Evolutionary conservation across 148 eudicot species (phyloP).

Genomic region (Rhododendron ferrugineum): DNA sequence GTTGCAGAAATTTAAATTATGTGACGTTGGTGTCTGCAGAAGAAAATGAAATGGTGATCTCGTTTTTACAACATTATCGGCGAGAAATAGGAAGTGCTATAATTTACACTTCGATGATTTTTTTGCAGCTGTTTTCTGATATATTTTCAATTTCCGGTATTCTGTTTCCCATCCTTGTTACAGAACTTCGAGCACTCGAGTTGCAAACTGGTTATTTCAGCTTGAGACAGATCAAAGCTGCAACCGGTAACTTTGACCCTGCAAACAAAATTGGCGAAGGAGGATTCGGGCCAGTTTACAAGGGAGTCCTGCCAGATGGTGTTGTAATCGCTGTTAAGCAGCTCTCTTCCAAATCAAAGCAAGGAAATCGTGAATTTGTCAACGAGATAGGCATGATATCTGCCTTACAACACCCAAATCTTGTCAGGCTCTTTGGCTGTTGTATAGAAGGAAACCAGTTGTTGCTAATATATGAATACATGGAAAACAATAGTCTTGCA

Average conservation of each 20-base stretch:
- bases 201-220: conserved; percentile 62
- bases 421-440: conserved; percentile 74
- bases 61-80: neutral
- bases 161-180: conserved; percentile 9
- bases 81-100: neutral
- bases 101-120: neutral
- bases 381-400: conserved; percentile 84
- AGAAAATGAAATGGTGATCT: neutral
- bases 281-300: conserved; percentile 90
- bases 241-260: conserved; percentile 55
- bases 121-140: neutral
- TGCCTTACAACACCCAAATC: conserved; percentile 83
- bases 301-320: conserved; percentile 79
- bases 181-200: conserved; percentile 58
- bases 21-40: neutral
- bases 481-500: conserved; percentile 80
- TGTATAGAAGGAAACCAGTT: conserved; percentile 78
- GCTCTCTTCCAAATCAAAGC: conserved; percentile 73
- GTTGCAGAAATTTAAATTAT: neutral
- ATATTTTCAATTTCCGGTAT: neutral
- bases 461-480: conserved; percentile 62
- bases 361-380: conserved; percentile 76
- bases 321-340: conserved; percentile 78
- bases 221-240: conserved; percentile 72
- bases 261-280: conserved; percentile 81